These are phyloP conservation scores for Coffea eugenioides DNA, from an alignment of 257 asterid species.

Conservation along the genomic window DNA sequence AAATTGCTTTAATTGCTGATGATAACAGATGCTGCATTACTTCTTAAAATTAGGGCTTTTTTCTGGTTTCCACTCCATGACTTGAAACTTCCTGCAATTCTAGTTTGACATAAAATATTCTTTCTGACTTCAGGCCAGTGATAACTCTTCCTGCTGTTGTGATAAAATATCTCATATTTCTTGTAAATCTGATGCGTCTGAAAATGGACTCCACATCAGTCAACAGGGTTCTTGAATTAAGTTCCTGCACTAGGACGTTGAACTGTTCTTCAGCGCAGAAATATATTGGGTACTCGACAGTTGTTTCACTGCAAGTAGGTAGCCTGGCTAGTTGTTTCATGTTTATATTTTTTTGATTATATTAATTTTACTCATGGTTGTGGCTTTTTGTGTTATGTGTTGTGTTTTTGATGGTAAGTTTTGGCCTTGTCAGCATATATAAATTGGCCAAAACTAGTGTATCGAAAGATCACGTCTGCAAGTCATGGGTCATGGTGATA, in stretches of 20 bases:
- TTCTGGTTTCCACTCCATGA: neutral
- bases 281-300: slow-evolving; percentile 65
- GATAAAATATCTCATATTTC: slow-evolving; percentile 31
- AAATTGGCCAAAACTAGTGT: too few species aligned
- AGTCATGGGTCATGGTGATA: neutral
- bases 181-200: slow-evolving; percentile 40
- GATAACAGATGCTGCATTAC: neutral
- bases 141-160: slow-evolving; percentile 55
- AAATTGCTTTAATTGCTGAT: neutral
- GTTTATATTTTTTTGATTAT: slow-evolving; percentile 3
- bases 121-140: slow-evolving; percentile 59
- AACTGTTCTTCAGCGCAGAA: slow-evolving; percentile 72
- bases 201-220: slow-evolving; percentile 43
- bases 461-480: neutral
- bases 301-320: slow-evolving; percentile 68
- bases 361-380: neutral
- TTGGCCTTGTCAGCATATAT: neutral
- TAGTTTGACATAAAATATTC: neutral
- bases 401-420: neutral
- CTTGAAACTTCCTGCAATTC: neutral
- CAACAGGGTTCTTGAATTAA: slow-evolving; percentile 44
- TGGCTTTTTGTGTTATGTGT: neutral
- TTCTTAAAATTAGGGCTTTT: neutral
- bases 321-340: slow-evolving; percentile 5
- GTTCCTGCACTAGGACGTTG: slow-evolving; percentile 65